phyloP scores from a whole-genome alignment of 805 yeast species.

The Diddensiella caesifluorescens region DNA sequence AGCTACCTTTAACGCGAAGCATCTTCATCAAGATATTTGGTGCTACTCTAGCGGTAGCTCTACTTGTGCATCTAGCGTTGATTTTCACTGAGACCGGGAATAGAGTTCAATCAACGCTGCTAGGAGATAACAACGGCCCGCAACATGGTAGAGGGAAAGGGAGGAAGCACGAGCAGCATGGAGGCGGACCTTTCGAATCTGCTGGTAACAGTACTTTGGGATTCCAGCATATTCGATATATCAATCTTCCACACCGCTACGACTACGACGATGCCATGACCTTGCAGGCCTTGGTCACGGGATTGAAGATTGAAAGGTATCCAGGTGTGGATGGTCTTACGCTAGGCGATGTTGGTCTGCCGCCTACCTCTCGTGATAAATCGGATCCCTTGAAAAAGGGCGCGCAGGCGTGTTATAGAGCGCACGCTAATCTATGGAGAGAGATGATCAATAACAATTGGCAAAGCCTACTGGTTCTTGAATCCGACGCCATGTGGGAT shows the following conservation, averaged over 20 bases:
- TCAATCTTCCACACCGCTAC: slow-evolving; percentile 12
- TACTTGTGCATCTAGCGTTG: too few species aligned
- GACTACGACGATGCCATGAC: slow-evolving; percentile 17
- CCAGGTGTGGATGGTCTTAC: neutral
- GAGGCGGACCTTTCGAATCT: slow-evolving; percentile 1
- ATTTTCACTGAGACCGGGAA: too few species aligned
- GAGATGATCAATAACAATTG: slow-evolving; percentile 12
- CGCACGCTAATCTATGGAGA: slow-evolving; percentile 17
- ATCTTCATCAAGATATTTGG: too few species aligned
- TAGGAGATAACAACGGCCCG: too few species aligned
- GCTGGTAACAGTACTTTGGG: slow-evolving; percentile 17
- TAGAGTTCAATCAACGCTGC: too few species aligned
- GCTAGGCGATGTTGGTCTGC: slow-evolving; percentile 7
- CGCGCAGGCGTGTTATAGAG: slow-evolving; percentile 12
- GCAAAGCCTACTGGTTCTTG: slow-evolving; percentile 13
- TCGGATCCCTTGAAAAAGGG: slow-evolving; percentile 1
- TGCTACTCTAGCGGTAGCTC: too few species aligned
- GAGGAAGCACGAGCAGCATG: neutral
- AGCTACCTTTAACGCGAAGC: too few species aligned
- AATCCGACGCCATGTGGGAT: slow-evolving; percentile 19
- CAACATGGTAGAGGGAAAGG: too few species aligned
- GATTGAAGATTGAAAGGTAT: neutral
- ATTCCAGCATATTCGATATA: slow-evolving; percentile 13
- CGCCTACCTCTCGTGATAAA: slow-evolving; percentile 11
- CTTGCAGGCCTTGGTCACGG: slow-evolving; percentile 12